These are phyloP conservation scores for Backusella tuberculispora DNA, from an alignment of 192 early-diverging fungal species.

Conservation along the genomic window DNA sequence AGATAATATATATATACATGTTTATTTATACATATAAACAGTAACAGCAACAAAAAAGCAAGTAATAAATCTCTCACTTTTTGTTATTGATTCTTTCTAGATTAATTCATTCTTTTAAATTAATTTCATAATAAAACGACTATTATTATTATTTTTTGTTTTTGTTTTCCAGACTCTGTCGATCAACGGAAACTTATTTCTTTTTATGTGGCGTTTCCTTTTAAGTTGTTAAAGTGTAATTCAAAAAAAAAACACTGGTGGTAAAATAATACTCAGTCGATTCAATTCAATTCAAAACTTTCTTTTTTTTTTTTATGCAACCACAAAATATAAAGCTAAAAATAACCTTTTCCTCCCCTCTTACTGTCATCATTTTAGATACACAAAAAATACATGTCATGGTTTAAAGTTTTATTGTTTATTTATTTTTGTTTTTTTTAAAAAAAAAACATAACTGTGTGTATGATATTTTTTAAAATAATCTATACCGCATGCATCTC, in stretches of 20 bases:
- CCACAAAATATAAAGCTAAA: neutral
- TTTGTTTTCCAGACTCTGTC: slow-evolving; percentile 10
- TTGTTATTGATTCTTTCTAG: neutral
- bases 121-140: neutral
- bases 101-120: neutral
- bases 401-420: too few species aligned
- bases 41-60: neutral
- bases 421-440: too few species aligned
- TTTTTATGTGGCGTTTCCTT: slow-evolving; percentile 5
- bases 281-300: neutral
- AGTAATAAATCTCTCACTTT: neutral
- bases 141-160: neutral
- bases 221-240: slow-evolving; percentile 16
- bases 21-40: neutral
- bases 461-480: neutral
- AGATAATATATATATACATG: too few species aligned
- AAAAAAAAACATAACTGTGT: neutral
- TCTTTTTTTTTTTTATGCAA: neutral
- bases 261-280: neutral
- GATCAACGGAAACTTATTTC: neutral
- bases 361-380: too few species aligned
- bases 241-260: neutral
- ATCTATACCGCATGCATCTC: neutral
- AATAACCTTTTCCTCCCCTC: neutral
- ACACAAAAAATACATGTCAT: too few species aligned